Evolutionary conservation across 495 filamentous ascomycete genomes (phyloP).

Genomic region (Neurospora tetrasperma): DNA sequence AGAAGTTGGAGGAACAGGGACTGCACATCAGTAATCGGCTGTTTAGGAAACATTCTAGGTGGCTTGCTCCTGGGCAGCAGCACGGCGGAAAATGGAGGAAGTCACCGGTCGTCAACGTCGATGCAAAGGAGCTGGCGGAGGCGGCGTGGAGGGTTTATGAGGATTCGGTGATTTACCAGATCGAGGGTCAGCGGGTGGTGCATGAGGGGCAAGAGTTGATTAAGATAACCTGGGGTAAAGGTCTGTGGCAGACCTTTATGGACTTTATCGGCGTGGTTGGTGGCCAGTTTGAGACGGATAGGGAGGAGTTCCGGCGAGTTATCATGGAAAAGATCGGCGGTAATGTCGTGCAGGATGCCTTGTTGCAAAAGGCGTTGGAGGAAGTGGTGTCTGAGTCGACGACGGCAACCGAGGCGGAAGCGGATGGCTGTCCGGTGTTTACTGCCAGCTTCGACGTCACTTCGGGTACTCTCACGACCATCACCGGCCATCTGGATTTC

Average conservation of each 20-base stretch:
- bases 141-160: not conserved
- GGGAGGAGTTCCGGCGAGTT: not conserved
- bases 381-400: not conserved
- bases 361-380: not conserved
- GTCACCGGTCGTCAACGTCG: not conserved
- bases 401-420: not conserved
- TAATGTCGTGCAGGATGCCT: not conserved
- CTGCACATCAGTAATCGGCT: not conserved
- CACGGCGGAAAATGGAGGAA: not conserved
- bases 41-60: not conserved
- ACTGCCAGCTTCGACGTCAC: conserved; percentile 3
- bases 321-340: not conserved
- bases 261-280: not conserved
- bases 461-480: conserved; percentile 4
- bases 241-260: not conserved
- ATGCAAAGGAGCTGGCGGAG: not conserved
- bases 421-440: not conserved
- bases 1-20: not conserved
- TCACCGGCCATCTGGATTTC: conserved; percentile 24
- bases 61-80: not conserved
- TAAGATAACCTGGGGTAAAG: not conserved
- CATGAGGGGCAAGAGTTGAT: not conserved
- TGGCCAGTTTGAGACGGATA: not conserved
- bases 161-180: not conserved
- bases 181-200: not conserved